Conservation (phyloP, 2,329 filamentous ascomycete species). For the Penicillium sp. region DNA sequence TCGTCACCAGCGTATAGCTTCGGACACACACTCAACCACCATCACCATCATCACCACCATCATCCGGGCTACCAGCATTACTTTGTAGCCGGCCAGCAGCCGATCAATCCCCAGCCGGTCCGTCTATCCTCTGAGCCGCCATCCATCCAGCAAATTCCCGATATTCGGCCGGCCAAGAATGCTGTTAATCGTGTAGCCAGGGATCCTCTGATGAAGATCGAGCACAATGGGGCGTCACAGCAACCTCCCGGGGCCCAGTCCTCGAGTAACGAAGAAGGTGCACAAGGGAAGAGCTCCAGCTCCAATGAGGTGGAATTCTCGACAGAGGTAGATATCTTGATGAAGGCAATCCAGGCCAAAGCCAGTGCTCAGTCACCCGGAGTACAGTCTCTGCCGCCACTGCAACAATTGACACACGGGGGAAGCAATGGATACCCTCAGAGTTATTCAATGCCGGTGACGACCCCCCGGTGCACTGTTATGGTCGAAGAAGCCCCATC, state of each 20-base stretch:
- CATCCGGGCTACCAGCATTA: conserved; percentile 31
- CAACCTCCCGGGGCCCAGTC: no score
- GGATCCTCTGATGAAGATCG: no score
- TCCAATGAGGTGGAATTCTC: no score
- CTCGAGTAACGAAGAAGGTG: no score
- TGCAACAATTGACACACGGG: conserved; percentile 29
- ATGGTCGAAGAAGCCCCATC: conserved; percentile 32
- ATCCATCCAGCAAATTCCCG: no score
- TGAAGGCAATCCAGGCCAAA: conserved; percentile 76
- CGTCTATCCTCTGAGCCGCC: no score
- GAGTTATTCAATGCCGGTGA: conserved; percentile 27
- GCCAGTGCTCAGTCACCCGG: conserved; percentile 27
- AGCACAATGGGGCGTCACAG: no score
- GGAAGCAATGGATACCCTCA: no score
- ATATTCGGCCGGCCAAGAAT: conserved; percentile 34
- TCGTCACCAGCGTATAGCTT: conserved; percentile 32
- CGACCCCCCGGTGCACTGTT: no score
- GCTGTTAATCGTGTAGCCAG: no score
- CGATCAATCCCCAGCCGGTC: conserved; percentile 20
- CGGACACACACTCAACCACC: conserved; percentile 25
- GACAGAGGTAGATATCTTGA: conserved; percentile 78
- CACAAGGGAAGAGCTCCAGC: no score
- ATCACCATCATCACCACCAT: no score
- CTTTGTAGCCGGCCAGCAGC: conserved; percentile 25
- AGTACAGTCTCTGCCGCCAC: conserved; percentile 29